Evolutionary conservation across 2,329 filamentous ascomycete species (phyloP).

Genomic region (Arthrobotrys megalospora): DNA sequence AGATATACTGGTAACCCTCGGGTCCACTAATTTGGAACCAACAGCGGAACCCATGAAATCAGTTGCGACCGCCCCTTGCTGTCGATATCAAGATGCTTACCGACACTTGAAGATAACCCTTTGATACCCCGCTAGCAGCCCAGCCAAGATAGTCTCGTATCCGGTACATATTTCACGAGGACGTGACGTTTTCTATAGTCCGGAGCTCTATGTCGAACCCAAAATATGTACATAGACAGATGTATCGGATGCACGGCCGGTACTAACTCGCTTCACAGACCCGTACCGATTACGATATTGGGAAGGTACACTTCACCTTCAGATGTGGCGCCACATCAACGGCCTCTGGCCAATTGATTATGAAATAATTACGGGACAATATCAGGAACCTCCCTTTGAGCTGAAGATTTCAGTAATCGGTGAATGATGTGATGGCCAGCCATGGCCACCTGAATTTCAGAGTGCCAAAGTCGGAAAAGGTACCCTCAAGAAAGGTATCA

Average conservation of each 20-base stretch:
- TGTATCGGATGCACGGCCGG: not conserved
- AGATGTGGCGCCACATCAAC: not conserved
- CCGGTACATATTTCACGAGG: not conserved
- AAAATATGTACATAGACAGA: not conserved
- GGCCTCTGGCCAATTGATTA: not conserved
- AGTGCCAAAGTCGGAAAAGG: not conserved
- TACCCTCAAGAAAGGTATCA: not conserved
- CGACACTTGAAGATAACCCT: not conserved
- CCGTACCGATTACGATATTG: conserved; percentile 27
- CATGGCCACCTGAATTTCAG: not conserved
- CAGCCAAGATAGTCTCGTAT: conserved; percentile 4
- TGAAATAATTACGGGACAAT: conserved; percentile 19
- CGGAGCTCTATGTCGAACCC: not conserved
- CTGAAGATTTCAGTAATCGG: not conserved
- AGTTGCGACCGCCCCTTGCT: not conserved
- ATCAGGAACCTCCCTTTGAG: not conserved
- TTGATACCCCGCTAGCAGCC: not conserved
- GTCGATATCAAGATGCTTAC: not conserved
- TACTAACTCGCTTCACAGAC: not conserved
- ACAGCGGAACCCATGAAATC: not conserved
- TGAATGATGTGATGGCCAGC: not conserved
- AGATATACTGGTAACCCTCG: conserved; percentile 1
- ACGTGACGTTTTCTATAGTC: not conserved
- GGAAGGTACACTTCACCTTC: conserved; percentile 31
- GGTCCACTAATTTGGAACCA: not conserved